These are phyloP conservation scores for Thelonectria rubi DNA, from an alignment of 2,329 filamentous ascomycete genomes.

Conservation along the genomic window DNA sequence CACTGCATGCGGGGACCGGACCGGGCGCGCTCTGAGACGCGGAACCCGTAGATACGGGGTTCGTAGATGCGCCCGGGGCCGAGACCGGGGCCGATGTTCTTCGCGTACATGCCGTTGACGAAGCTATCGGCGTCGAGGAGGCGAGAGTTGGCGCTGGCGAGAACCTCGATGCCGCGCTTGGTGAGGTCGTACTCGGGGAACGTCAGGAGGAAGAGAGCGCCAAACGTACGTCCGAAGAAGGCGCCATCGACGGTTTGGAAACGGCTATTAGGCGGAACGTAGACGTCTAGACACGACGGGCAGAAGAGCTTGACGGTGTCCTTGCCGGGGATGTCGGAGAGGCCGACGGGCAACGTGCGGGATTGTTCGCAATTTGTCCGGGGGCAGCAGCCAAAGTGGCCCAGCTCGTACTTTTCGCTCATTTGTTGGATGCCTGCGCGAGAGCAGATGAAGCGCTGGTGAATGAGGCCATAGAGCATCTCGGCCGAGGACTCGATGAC, in stretches of 20 bases:
- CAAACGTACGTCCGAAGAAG: slow-evolving; percentile 98
- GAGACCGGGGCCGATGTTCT: slow-evolving; percentile 89
- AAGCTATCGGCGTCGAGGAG: slow-evolving; percentile 56
- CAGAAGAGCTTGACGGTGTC: slow-evolving; percentile 99
- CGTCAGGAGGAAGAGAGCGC: slow-evolving; percentile 96
- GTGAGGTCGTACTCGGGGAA: slow-evolving; percentile 95
- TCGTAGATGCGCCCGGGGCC: slow-evolving; percentile 88
- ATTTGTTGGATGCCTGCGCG: slow-evolving; percentile 97
- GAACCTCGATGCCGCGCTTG: slow-evolving; percentile 71
- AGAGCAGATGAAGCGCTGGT: slow-evolving; percentile 98
- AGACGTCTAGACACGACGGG: slow-evolving; percentile 94
- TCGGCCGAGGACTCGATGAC: slow-evolving; percentile 98
- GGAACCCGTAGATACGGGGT: slow-evolving; percentile 95
- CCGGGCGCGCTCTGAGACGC: slow-evolving; percentile 87
- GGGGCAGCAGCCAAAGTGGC: slow-evolving; percentile 96
- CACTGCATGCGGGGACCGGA: slow-evolving; percentile 97
- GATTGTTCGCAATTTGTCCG: slow-evolving; percentile 90
- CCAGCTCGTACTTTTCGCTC: slow-evolving; percentile 98
- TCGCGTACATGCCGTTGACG: slow-evolving; percentile 87
- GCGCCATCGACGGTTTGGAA: slow-evolving; percentile 98
- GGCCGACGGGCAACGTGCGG: slow-evolving; percentile 89
- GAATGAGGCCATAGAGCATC: slow-evolving; percentile 96
- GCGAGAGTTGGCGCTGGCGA: slow-evolving; percentile 51
- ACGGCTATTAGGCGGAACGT: slow-evolving; percentile 94
- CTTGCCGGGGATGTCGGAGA: slow-evolving; percentile 93